Conservation (phyloP, 2,329 filamentous ascomycete genomes). For the Aureobasidium namibiae region DNA sequence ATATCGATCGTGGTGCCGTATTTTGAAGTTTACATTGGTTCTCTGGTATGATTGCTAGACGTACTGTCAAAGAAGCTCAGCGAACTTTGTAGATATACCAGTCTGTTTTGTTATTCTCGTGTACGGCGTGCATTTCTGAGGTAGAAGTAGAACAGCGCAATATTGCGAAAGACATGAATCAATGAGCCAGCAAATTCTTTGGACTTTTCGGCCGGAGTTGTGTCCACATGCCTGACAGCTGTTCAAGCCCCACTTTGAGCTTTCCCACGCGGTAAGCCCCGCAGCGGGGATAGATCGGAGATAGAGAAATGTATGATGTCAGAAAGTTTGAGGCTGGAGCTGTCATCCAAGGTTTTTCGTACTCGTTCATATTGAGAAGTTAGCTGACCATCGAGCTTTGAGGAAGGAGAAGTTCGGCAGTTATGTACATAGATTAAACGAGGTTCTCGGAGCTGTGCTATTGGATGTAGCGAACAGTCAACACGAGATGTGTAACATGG, state of each 20-base stretch:
- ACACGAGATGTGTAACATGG: background rate
- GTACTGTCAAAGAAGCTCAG: background rate
- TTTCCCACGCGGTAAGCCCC: background rate
- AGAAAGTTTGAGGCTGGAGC: background rate
- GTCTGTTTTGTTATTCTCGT: background rate
- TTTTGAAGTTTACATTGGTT: background rate
- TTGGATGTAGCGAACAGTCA: background rate
- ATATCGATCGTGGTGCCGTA: background rate
- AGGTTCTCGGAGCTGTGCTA: background rate
- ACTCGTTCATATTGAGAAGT: background rate
- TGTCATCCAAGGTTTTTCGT: conserved; percentile 5
- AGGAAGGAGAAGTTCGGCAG: background rate
- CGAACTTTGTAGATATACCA: background rate
- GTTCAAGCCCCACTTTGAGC: background rate
- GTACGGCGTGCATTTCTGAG: too few species aligned
- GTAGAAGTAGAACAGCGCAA: too few species aligned
- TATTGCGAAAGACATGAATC: too few species aligned
- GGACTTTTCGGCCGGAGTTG: too few species aligned
- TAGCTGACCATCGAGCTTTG: background rate
- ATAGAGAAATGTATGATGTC: background rate
- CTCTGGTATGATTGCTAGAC: background rate
- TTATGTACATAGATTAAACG: background rate
- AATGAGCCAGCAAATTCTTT: background rate
- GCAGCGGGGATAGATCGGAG: background rate
- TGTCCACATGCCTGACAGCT: background rate